phyloP scores from a whole-genome alignment of 2,329 filamentous ascomycete species.

The Aschersonia sp. region DNA sequence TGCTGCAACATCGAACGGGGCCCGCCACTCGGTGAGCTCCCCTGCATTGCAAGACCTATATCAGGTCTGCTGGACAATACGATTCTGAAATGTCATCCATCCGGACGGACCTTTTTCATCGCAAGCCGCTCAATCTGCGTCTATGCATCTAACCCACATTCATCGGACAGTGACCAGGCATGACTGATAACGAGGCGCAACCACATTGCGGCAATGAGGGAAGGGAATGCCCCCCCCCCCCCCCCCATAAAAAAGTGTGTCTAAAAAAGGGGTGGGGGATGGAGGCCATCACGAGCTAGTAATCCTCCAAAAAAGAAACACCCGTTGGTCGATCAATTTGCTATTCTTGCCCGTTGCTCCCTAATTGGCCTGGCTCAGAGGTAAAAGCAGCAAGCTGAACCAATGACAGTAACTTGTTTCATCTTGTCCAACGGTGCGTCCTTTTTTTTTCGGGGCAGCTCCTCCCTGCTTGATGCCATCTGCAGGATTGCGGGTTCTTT shows the following conservation, averaged over 20 bases:
- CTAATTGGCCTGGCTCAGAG: neutral
- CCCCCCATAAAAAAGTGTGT: neutral
- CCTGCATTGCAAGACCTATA: neutral
- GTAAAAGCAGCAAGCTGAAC: neutral
- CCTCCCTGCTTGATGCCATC: neutral
- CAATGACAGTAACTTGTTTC: neutral
- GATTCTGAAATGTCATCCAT: too few species aligned
- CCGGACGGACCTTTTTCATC: too few species aligned
- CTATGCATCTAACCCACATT: too few species aligned
- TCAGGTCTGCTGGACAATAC: too few species aligned
- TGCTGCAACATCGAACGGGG: neutral
- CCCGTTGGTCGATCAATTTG: neutral
- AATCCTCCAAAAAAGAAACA: neutral
- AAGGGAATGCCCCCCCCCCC: too few species aligned
- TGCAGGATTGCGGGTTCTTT: neutral
- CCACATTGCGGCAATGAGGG: too few species aligned
- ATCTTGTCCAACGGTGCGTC: neutral
- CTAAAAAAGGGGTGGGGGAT: neutral
- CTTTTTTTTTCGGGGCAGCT: neutral
- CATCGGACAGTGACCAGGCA: too few species aligned
- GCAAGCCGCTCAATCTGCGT: too few species aligned
- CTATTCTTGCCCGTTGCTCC: neutral
- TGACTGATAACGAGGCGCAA: too few species aligned
- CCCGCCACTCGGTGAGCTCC: neutral
- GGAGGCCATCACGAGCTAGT: neutral